phyloP scores from a whole-genome alignment of 2,329 filamentous ascomycete species.

The Cryphonectria radicalis region DNA sequence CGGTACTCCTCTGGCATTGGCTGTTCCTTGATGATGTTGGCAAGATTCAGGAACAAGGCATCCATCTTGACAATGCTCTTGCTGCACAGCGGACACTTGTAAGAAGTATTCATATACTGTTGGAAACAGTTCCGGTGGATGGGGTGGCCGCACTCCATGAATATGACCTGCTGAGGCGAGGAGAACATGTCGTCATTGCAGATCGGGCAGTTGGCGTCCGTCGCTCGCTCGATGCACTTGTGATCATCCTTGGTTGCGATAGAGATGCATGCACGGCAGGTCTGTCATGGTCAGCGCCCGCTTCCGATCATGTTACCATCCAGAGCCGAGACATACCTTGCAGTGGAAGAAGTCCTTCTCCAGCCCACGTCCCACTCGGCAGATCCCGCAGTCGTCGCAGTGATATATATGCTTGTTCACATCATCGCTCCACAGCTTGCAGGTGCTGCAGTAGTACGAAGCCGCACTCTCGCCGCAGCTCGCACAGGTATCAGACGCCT shows the following conservation, averaged over 20 bases:
- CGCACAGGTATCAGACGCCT: constrained; percentile 76
- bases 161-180: constrained; percentile 32
- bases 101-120: constrained; percentile 85
- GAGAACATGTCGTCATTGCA: constrained; percentile 75
- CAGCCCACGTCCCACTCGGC: constrained; percentile 84
- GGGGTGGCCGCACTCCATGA: constrained; percentile 70
- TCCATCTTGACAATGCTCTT: constrained; percentile 99
- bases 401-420: constrained; percentile 92
- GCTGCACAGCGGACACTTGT: constrained; percentile 96
- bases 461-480: constrained; percentile 78
- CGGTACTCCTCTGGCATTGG: constrained; percentile 88
- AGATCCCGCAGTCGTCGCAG: constrained; percentile 94
- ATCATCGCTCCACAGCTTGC: constrained; percentile 97
- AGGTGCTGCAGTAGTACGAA: constrained; percentile 90
- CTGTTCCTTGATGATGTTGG: constrained; percentile 83
- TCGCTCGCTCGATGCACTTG: constrained; percentile 91
- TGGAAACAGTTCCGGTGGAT: constrained; percentile 91
- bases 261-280: constrained; percentile 91
- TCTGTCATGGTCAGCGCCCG: constrained; percentile 50
- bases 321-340: constrained; percentile 66
- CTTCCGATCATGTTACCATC: not conserved
- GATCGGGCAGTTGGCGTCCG: constrained; percentile 94
- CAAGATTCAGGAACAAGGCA: constrained; percentile 86
- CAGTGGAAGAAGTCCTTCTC: constrained; percentile 98
- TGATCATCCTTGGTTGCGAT: constrained; percentile 85